Percentiles rank a stretch among this genome's conserved stretches.
Evolutionary conservation across 1,284 basidiomycete genomes (phyloP).

Genomic region (Apiotrichum akiyoshidainum): DNA sequence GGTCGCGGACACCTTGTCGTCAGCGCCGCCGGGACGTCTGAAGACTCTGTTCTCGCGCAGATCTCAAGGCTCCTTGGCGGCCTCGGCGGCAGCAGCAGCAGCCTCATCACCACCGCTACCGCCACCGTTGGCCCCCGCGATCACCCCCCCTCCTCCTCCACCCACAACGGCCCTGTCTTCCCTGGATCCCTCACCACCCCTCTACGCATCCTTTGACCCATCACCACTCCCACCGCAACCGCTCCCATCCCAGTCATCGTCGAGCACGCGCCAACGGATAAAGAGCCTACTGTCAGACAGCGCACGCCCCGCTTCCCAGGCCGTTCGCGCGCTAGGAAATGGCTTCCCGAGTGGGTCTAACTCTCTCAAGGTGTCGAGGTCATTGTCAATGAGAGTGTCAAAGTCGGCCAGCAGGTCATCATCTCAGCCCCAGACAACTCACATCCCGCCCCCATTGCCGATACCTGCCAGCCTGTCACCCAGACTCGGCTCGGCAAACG

Average conservation of each 20-base stretch:
- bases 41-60: slow-evolving; percentile 3
- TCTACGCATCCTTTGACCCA: background rate
- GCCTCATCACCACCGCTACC: background rate
- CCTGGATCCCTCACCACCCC: slow-evolving; percentile 4
- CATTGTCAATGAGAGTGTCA: slow-evolving; percentile 1
- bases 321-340: slow-evolving; percentile 8
- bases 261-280: background rate
- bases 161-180: background rate
- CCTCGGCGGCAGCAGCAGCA: background rate
- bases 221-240: background rate
- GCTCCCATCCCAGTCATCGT: background rate
- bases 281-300: slow-evolving; percentile 1
- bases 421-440: background rate
- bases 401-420: background rate
- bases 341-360: slow-evolving; percentile 1
- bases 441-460: background rate
- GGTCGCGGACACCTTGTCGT: slow-evolving; percentile 3
- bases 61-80: background rate
- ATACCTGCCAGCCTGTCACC: background rate
- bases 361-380: background rate
- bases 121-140: background rate
- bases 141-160: slow-evolving; percentile 2
- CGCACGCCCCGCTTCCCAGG: slow-evolving; percentile 2
- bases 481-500: background rate
- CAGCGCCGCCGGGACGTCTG: slow-evolving; percentile 2